These are phyloP conservation scores for Colletotrichum acutatum DNA, from an alignment of 2,329 filamentous ascomycete genomes.

Conservation along the genomic window DNA sequence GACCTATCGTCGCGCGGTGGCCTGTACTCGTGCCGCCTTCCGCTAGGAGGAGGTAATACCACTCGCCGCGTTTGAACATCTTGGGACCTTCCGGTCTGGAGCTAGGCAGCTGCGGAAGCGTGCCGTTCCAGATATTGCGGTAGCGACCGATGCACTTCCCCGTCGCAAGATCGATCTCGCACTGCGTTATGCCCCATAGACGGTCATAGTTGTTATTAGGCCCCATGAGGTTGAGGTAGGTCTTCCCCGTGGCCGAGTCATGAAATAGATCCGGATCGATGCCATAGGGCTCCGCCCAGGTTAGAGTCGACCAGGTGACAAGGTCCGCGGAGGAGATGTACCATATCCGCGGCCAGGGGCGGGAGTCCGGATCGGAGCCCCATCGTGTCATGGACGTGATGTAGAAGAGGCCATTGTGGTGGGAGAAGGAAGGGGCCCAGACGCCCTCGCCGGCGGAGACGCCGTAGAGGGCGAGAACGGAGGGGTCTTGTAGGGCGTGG, in stretches of 20 bases:
- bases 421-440: slow-evolving; percentile 38
- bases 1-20: slow-evolving; percentile 55
- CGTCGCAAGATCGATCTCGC: slow-evolving; percentile 37
- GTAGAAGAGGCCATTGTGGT: slow-evolving; percentile 43
- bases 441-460: slow-evolving; percentile 21
- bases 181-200: slow-evolving; percentile 40
- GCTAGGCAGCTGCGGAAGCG: slow-evolving; percentile 33
- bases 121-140: slow-evolving; percentile 39
- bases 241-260: slow-evolving; percentile 32
- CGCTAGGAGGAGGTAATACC: slow-evolving; percentile 22
- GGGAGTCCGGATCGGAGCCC: slow-evolving; percentile 48
- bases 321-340: slow-evolving; percentile 38
- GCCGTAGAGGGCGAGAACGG: slow-evolving; percentile 18
- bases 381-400: slow-evolving; percentile 45
- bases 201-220: slow-evolving; percentile 39
- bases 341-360: slow-evolving; percentile 48
- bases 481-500: slow-evolving; percentile 17
- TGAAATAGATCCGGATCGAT: slow-evolving; percentile 35
- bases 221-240: slow-evolving; percentile 39
- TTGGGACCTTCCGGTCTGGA: slow-evolving; percentile 37
- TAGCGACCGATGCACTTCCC: slow-evolving; percentile 38
- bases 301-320: slow-evolving; percentile 37
- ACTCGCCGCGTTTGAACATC: slow-evolving; percentile 26
- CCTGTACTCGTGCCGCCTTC: slow-evolving; percentile 46
- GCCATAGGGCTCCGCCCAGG: slow-evolving; percentile 30